A percentile compares a stretch with the other conserved stretches of the same genome.
phyloP scores from a whole-genome alignment of 441 rosid genomes.

The Adansonia madagascariensis region DNA sequence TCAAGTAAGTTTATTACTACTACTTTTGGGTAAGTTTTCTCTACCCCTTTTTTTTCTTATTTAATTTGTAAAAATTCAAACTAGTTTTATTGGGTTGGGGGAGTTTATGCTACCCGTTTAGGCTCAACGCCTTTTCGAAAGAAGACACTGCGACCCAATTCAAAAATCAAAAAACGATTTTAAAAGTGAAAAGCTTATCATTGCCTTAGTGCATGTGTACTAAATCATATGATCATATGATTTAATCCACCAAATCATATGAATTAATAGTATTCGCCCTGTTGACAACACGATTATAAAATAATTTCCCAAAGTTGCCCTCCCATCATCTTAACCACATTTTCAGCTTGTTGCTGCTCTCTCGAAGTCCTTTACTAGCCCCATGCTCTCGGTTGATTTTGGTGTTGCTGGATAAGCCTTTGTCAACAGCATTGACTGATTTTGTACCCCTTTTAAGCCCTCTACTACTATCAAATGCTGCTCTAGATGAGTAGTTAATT shows the following conservation, averaged over 20 bases:
- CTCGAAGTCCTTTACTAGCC: conserved; percentile 15
- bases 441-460: conserved; percentile 39
- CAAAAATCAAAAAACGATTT: no score
- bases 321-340: conserved; percentile 42
- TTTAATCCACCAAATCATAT: not conserved
- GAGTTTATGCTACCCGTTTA: not conserved
- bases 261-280: no score
- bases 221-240: no score
- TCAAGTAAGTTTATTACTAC: not conserved
- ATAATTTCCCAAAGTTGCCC: not conserved
- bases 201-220: no score
- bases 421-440: conserved; percentile 26
- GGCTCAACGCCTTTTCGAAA: not conserved
- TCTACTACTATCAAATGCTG: conserved; percentile 32
- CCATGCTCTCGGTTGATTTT: conserved; percentile 33
- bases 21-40: not conserved
- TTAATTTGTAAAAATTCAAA: not conserved
- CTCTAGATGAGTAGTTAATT: conserved; percentile 38
- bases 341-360: conserved; percentile 31
- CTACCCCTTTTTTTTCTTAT: not conserved
- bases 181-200: not conserved
- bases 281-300: not conserved
- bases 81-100: not conserved
- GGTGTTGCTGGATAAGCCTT: conserved; percentile 15
- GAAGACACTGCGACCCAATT: not conserved